phyloP scores from a whole-genome alignment of 2,329 filamentous ascomycete genomes.

The Colletotrichum eleusines region DNA sequence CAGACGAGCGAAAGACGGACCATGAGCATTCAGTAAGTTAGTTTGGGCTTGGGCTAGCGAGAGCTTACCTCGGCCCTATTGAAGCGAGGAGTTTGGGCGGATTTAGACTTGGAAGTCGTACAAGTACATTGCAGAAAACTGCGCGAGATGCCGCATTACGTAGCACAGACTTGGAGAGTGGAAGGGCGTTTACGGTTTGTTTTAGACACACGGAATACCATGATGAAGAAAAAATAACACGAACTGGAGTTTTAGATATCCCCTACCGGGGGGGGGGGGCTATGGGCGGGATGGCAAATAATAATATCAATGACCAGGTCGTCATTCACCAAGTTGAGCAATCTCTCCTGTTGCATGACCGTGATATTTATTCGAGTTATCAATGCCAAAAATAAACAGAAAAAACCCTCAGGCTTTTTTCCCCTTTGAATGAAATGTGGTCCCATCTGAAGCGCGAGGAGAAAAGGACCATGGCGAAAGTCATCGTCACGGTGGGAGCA shows the following conservation, averaged over 20 bases:
- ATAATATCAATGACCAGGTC: constrained; percentile 33
- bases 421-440: not conserved
- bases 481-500: not conserved
- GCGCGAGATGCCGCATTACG: constrained; percentile 3
- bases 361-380: not conserved
- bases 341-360: constrained; percentile 5
- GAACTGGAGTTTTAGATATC: not conserved
- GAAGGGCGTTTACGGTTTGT: constrained; percentile 25
- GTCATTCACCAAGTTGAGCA: constrained; percentile 29
- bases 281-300: constrained; percentile 3
- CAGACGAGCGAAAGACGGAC: not conserved
- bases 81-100: constrained; percentile 39
- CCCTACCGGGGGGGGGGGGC: not conserved
- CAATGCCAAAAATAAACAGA: not conserved
- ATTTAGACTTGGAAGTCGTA: constrained; percentile 25
- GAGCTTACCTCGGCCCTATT: constrained; percentile 16
- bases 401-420: not conserved
- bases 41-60: constrained; percentile 19
- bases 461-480: not conserved
- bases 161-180: not conserved
- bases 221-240: constrained; percentile 18
- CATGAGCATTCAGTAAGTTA: not conserved
- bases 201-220: constrained; percentile 32
- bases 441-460: not conserved
- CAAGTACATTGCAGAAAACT: not conserved